phyloP scores from a whole-genome alignment of 2,329 filamentous ascomycete species.

The Lojkania enalia region DNA sequence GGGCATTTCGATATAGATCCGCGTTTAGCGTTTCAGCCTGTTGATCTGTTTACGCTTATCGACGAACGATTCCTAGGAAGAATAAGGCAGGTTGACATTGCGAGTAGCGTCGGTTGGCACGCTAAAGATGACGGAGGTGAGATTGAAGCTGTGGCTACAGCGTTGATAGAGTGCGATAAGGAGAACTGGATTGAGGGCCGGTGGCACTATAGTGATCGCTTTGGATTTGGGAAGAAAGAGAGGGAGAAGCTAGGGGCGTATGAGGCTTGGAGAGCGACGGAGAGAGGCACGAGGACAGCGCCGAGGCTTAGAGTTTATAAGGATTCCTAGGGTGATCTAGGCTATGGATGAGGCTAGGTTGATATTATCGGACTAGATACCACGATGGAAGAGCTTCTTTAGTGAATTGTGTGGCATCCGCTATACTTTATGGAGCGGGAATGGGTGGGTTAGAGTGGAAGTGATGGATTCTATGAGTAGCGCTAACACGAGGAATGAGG shows the following conservation, averaged over 20 bases:
- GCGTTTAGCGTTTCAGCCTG: constrained; percentile 44
- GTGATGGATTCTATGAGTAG: background rate
- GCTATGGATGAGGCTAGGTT: background rate
- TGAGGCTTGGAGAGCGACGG: constrained; percentile 28
- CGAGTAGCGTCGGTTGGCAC: constrained; percentile 46
- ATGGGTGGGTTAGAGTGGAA: background rate
- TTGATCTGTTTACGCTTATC: constrained; percentile 48
- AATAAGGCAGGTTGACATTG: constrained; percentile 44
- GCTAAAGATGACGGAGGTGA: constrained; percentile 36
- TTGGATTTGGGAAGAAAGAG: too few species aligned
- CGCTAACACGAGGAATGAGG: background rate
- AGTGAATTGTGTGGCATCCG: background rate
- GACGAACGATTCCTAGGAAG: constrained; percentile 47
- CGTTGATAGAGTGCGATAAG: constrained; percentile 42
- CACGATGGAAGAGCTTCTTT: background rate
- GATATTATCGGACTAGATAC: background rate
- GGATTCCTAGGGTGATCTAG: constrained; percentile 18
- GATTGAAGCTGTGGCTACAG: constrained; percentile 44
- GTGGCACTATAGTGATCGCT: constrained; percentile 40
- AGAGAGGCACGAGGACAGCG: constrained; percentile 27
- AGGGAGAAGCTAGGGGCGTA: constrained; percentile 14
- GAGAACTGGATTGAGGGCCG: constrained; percentile 42
- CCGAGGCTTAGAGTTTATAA: constrained; percentile 25
- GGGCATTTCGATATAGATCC: constrained; percentile 37
- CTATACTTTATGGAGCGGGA: background rate